Base-by-base conservation (phyloP, 306 rosid genomes). In the Myrica gale region DNA sequence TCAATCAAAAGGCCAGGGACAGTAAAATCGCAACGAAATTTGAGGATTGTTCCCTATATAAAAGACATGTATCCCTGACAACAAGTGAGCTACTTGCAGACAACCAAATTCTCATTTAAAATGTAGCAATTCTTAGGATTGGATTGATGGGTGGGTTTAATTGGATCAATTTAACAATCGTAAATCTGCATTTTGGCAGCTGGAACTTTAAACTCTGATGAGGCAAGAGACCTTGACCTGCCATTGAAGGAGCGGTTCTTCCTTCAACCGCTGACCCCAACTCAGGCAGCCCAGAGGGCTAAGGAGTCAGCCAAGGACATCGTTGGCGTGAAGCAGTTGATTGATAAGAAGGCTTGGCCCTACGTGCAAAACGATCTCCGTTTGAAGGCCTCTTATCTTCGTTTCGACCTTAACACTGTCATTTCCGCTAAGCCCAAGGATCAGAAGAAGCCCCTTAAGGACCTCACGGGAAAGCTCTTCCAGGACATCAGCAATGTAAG, bases 331-430 rank as follows among this genome's bases (percentile, higher is more conserved):
- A 96, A 96, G 91, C 71, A 69, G 19, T 79, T 86, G 4, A 96
- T 96, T 11, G 93, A 92, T 46, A 91, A 92, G 87, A 96, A 96
- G 87, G 98, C 97, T 6, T 96, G 99, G 99, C 97, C 99, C 5
- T 92, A 48, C 57, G 97, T 96, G 72, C 92, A 91, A 84, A 93
- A 85, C 53, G 99, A 96, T 73, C 90, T 96, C 57, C 96, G 99
- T 56, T 88, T 89, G 71, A 83, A 44, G 63, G 91, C 97, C 0
- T 74, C 41, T 51, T 96, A 92, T 74, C 99, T 96, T 66, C 88
- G 99, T 1, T 96, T 51, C 80, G 99, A 96, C 41, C 98, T 96
- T 32, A 92, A 88, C 68, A 96, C 98, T 43, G 73, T 96, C 69
- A 87, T 92, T 48, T 63, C 97, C 52, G 65, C 98, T 55, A 92